Percentiles rank a stretch among this genome's conserved stretches.
phyloP scores from a whole-genome alignment of 441 rosid genomes.

The Jatropha multifida region DNA sequence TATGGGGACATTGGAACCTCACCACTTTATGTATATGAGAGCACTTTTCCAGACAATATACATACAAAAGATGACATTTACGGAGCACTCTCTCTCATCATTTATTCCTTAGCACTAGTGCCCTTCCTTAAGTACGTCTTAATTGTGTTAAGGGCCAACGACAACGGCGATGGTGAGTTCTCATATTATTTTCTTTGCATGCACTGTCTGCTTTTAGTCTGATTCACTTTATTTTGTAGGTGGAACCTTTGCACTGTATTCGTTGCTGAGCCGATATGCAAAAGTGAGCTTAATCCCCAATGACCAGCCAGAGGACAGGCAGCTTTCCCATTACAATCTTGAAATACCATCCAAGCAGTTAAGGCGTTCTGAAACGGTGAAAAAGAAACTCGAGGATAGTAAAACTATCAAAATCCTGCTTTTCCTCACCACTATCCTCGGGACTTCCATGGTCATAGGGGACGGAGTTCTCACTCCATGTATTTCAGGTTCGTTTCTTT shows the following conservation, averaged over 20 bases:
- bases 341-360: slow-evolving; percentile 43
- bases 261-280: slow-evolving; percentile 55
- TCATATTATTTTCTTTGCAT: no score
- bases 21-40: slow-evolving; percentile 62
- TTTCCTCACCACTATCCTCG: slow-evolving; percentile 67
- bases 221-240: slow-evolving; percentile 29
- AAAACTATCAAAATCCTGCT: slow-evolving; percentile 36
- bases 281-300: slow-evolving; percentile 64
- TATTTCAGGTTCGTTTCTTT: slow-evolving; percentile 54
- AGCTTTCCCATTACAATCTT: slow-evolving; percentile 60
- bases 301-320: slow-evolving; percentile 64
- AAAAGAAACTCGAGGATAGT: slow-evolving; percentile 50
- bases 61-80: slow-evolving; percentile 43
- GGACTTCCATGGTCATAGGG: slow-evolving; percentile 84
- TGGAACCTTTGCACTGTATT: slow-evolving; percentile 82
- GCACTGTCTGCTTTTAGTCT: no score
- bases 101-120: slow-evolving; percentile 53
- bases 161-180: slow-evolving; percentile 70
- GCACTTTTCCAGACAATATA: slow-evolving; percentile 57
- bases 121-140: slow-evolving; percentile 64
- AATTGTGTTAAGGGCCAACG: slow-evolving; percentile 72
- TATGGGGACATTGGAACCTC: slow-evolving; percentile 85
- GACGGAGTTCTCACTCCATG: slow-evolving; percentile 85
- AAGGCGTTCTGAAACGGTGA: slow-evolving; percentile 45
- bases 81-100: slow-evolving; percentile 66